Conservation (phyloP, 73 alveolate genomes). For the Paramecium caudatum region DNA sequence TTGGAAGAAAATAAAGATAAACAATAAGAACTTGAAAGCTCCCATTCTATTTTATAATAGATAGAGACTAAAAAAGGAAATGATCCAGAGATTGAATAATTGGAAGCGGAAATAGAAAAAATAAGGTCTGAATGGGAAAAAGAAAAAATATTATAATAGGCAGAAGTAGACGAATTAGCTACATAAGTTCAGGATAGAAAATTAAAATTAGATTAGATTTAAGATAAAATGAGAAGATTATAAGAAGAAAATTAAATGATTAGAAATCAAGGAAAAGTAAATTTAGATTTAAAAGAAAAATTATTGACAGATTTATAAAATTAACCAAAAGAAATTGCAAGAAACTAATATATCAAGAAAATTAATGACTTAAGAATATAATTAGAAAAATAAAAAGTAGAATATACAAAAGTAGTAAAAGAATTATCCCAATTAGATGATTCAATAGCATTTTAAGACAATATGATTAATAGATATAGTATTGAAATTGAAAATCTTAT, state of each 20-base stretch:
- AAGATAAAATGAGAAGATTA: slow-evolving; percentile 64
- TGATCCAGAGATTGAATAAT: slow-evolving; percentile 46
- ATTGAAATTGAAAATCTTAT: slow-evolving; percentile 47
- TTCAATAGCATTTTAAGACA: neutral
- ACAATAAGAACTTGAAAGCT: neutral
- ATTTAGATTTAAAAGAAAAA: slow-evolving; percentile 47
- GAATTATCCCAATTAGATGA: slow-evolving; percentile 39
- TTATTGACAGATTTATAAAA: slow-evolving; percentile 18
- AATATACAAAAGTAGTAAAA: slow-evolving; percentile 10
- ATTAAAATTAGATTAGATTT: slow-evolving; percentile 10
- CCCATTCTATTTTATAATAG: slow-evolving; percentile 39
- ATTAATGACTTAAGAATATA: slow-evolving; percentile 8
- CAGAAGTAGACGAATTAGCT: slow-evolving; percentile 24
- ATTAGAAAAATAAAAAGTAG: slow-evolving; percentile 34
- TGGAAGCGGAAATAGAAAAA: slow-evolving; percentile 54
- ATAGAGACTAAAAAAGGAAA: slow-evolving; percentile 17
- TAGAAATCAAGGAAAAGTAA: slow-evolving; percentile 45
- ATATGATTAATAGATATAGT: slow-evolving; percentile 37
- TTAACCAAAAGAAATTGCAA: slow-evolving; percentile 40
- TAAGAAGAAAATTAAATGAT: slow-evolving; percentile 66
- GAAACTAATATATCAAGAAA: slow-evolving; percentile 13
- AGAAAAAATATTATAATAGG: neutral
- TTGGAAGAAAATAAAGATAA: neutral
- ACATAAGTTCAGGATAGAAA: slow-evolving; percentile 22
- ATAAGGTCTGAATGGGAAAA: slow-evolving; percentile 43